phyloP scores from a whole-genome alignment of 345 rosid genomes.

The Durio zibethinus region DNA sequence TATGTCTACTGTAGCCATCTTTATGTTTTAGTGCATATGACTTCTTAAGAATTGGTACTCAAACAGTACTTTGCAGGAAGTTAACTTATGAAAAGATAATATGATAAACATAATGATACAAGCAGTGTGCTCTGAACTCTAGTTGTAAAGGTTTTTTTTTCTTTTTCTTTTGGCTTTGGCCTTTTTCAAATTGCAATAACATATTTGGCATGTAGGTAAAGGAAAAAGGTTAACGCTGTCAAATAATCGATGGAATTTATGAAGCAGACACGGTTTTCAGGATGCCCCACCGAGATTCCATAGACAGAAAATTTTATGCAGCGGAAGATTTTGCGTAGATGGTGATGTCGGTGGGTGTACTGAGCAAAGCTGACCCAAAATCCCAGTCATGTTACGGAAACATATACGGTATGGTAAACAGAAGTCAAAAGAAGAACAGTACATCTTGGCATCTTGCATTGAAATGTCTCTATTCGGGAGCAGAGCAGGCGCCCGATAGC shows the following conservation, averaged over 20 bases:
- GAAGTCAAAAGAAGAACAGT: background rate
- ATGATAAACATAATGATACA: background rate
- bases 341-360: background rate
- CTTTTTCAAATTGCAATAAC: background rate
- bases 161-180: background rate
- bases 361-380: background rate
- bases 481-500: background rate
- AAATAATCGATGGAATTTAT: background rate
- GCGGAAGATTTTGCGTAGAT: background rate
- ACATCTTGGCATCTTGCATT: background rate
- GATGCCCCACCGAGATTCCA: background rate
- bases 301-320: too few species aligned
- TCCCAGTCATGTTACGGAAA: background rate
- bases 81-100: background rate
- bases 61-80: background rate
- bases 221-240: background rate
- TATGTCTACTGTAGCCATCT: background rate
- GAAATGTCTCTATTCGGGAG: background rate
- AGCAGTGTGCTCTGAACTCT: background rate
- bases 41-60: background rate
- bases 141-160: background rate
- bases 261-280: background rate
- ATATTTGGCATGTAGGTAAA: background rate
- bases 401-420: background rate
- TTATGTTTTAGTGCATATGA: conserved; percentile 8